Conservation (phyloP, 1,139 yeast genomes). For the Geotrichum restrictum region DNA sequence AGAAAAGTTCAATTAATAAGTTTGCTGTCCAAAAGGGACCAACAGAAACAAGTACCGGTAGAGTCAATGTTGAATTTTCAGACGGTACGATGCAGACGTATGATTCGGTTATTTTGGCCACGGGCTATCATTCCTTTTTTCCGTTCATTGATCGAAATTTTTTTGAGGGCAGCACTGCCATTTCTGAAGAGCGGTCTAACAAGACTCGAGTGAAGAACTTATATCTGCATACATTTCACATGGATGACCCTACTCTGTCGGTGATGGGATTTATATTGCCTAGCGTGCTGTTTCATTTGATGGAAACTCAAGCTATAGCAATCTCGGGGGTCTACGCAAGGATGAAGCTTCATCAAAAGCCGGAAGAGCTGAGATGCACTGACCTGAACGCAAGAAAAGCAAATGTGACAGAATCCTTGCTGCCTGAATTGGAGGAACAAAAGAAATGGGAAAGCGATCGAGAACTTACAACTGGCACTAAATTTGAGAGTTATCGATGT, state of each 20-base stretch:
- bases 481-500: not conserved
- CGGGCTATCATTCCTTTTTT: slow-evolving; percentile 6
- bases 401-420: not conserved
- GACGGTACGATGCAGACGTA: not conserved
- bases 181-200: not conserved
- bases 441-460: slow-evolving; percentile 2
- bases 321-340: not conserved
- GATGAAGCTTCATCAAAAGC: not conserved
- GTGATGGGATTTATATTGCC: not conserved
- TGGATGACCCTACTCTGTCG: not conserved
- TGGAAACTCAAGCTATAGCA: slow-evolving; percentile 6
- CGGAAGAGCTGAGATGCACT: not conserved
- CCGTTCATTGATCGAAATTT: not conserved
- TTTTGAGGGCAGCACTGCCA: not conserved
- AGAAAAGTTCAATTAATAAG: not conserved
- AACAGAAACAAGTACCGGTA: not conserved
- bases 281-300: slow-evolving; percentile 2
- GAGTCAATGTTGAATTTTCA: not conserved
- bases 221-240: slow-evolving; percentile 1
- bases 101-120: slow-evolving; percentile 1
- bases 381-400: not conserved
- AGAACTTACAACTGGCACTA: not conserved
- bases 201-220: not conserved
- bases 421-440: not conserved
- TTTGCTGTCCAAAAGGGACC: not conserved